phyloP scores from a whole-genome alignment of 176 grass and related monocot genomes.

The Eleusine indica region DNA sequence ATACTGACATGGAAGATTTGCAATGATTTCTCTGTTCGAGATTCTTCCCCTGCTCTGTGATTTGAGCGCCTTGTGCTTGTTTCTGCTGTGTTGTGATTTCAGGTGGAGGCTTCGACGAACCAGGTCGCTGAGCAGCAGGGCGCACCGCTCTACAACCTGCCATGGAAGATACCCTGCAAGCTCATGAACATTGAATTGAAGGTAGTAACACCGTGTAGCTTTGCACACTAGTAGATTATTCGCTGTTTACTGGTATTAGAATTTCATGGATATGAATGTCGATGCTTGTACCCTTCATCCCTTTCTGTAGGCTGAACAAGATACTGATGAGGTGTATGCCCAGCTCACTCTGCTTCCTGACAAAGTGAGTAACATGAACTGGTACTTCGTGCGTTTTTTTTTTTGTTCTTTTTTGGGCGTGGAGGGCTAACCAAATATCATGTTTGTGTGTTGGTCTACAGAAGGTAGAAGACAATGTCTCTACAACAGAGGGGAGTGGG shows the following conservation, averaged over 20 bases:
- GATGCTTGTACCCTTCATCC: slow-evolving; percentile 19
- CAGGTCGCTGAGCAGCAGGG: slow-evolving; percentile 73
- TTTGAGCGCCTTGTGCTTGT: slow-evolving; percentile 11
- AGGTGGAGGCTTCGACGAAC: slow-evolving; percentile 90
- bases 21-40: slow-evolving; percentile 33
- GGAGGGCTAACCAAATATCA: neutral
- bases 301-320: slow-evolving; percentile 65
- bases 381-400: slow-evolving; percentile 14
- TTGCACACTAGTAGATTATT: slow-evolving; percentile 11
- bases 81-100: slow-evolving; percentile 33
- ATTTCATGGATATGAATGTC: neutral
- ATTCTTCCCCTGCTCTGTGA: slow-evolving; percentile 10
- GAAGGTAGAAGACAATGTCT: slow-evolving; percentile 62
- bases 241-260: neutral
- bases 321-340: slow-evolving; percentile 94
- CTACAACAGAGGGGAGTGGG: slow-evolving; percentile 36
- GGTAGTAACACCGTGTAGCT: slow-evolving; percentile 42
- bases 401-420: slow-evolving; percentile 5
- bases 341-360: slow-evolving; percentile 85
- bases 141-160: slow-evolving; percentile 70
- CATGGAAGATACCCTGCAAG: slow-evolving; percentile 86
- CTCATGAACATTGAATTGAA: slow-evolving; percentile 84
- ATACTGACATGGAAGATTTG: slow-evolving; percentile 26
- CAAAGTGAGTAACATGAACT: slow-evolving; percentile 48
- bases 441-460: slow-evolving; percentile 22